Evolutionary conservation across 2,329 filamentous ascomycete species (phyloP).

Genomic region (Colletotrichum musae): DNA sequence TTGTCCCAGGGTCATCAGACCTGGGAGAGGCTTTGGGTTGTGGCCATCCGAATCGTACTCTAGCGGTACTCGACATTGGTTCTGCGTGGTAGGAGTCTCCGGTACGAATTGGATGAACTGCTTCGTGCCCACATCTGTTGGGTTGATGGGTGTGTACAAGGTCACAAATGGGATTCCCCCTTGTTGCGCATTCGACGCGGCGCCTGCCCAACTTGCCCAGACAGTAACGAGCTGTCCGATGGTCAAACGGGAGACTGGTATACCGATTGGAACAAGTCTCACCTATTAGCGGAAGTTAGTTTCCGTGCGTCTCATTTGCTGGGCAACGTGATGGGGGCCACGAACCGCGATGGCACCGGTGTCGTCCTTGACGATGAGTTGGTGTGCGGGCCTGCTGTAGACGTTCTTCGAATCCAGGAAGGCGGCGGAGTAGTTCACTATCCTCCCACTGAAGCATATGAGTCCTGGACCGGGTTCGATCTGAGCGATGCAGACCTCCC

Average conservation of each 20-base stretch:
- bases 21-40: slow-evolving; percentile 50
- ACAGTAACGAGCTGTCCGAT: slow-evolving; percentile 69
- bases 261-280: slow-evolving; percentile 59
- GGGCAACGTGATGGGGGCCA: background rate
- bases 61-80: slow-evolving; percentile 60
- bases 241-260: slow-evolving; percentile 47
- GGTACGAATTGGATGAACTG: slow-evolving; percentile 66
- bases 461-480: slow-evolving; percentile 64
- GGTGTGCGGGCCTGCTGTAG: slow-evolving; percentile 62
- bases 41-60: slow-evolving; percentile 49
- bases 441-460: slow-evolving; percentile 67
- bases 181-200: slow-evolving; percentile 54
- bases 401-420: slow-evolving; percentile 50
- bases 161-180: slow-evolving; percentile 57
- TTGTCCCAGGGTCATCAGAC: slow-evolving; percentile 69
- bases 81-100: slow-evolving; percentile 48
- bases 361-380: slow-evolving; percentile 69
- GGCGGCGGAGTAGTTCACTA: slow-evolving; percentile 68
- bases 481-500: slow-evolving; percentile 61
- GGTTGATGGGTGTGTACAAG: slow-evolving; percentile 70
- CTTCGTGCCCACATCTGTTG: slow-evolving; percentile 65
- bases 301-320: too few species aligned
- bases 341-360: slow-evolving; percentile 67
- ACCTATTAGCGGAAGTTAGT: slow-evolving; percentile 51
- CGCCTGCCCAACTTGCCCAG: slow-evolving; percentile 70